phyloP scores from a whole-genome alignment of 306 rosid genomes.

The Castanea sativa region DNA sequence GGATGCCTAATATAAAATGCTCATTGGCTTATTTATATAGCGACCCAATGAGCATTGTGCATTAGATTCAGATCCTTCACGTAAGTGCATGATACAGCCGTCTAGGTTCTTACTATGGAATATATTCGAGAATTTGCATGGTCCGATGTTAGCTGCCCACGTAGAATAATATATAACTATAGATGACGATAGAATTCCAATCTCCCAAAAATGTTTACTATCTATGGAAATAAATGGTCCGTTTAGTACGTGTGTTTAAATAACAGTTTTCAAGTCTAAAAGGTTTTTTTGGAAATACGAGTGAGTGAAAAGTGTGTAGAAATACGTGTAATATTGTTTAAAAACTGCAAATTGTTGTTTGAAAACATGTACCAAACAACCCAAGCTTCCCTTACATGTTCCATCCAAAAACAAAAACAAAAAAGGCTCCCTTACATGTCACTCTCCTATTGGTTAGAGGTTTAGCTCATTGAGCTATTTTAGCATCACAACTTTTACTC shows the following conservation, averaged over 20 bases:
- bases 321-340: too few species aligned
- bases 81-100: conserved; percentile 9
- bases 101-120: conserved; percentile 24
- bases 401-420: not conserved
- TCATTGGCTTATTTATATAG: conserved; percentile 29
- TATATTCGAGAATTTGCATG: conserved; percentile 42
- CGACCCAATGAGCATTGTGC: conserved; percentile 7
- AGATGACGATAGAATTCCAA: not conserved
- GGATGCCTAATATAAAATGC: not conserved
- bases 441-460: conserved; percentile 24
- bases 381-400: too few species aligned
- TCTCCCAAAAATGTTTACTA: conserved; percentile 16
- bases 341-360: too few species aligned
- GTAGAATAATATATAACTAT: conserved; percentile 13
- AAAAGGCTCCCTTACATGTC: conserved; percentile 19
- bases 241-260: too few species aligned
- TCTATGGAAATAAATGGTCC: not conserved
- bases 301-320: too few species aligned
- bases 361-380: too few species aligned
- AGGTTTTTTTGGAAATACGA: too few species aligned
- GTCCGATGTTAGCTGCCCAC: conserved; percentile 34
- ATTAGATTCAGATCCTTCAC: not conserved
- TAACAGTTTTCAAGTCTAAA: too few species aligned
- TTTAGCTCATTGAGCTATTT: not conserved
- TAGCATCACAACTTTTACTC: too few species aligned